These are phyloP conservation scores for Colletotrichum trifolii DNA, from an alignment of 2,329 filamentous ascomycete genomes.

Conservation along the genomic window DNA sequence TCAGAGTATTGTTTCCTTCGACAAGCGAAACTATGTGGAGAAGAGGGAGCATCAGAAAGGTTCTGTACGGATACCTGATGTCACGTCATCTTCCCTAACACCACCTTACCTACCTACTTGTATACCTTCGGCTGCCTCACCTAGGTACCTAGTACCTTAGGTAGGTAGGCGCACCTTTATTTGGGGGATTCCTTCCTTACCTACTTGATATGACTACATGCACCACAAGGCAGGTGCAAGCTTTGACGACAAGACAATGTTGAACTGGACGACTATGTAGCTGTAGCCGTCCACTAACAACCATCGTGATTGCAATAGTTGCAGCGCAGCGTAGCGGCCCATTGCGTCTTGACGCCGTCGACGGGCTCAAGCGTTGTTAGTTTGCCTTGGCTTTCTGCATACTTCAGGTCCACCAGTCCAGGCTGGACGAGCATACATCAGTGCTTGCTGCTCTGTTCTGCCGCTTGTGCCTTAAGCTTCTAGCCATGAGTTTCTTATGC, in stretches of 20 bases:
- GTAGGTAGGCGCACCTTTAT: no score
- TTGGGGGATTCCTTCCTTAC: no score
- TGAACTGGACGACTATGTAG: no score
- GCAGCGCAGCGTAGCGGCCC: background rate
- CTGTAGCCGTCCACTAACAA: conserved; percentile 9
- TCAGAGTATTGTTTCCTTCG: no score
- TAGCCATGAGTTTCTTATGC: no score
- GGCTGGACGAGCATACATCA: background rate
- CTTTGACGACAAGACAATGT: no score
- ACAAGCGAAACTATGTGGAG: background rate
- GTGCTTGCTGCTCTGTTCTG: background rate
- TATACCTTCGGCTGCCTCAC: background rate
- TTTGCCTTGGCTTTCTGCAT: background rate
- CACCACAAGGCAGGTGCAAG: no score
- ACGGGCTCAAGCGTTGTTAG: conserved; percentile 30
- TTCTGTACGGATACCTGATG: background rate
- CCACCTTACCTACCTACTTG: background rate
- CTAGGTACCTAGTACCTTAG: background rate
- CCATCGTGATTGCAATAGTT: conserved; percentile 1
- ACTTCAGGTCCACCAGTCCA: conserved; percentile 11
- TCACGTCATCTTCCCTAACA: background rate
- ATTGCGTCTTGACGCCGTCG: conserved; percentile 17
- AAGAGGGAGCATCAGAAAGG: background rate
- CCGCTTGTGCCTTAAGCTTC: background rate
- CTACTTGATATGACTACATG: no score